Conservation (phyloP, 2,329 filamentous ascomycete genomes). For the Geoglossum cookeanum region DNA sequence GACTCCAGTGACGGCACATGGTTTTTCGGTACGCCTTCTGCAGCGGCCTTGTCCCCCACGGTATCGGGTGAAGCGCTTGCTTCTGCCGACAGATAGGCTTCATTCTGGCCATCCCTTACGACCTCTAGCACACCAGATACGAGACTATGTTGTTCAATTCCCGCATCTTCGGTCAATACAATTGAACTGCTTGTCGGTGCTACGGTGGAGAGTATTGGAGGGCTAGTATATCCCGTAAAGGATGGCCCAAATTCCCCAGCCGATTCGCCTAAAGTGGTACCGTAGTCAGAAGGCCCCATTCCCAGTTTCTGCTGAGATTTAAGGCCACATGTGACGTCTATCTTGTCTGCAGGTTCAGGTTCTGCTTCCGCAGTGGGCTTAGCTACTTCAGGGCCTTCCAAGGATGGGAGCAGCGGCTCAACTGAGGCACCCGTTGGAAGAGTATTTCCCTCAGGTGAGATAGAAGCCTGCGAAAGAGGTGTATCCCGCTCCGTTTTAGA, state of each 20-base stretch:
- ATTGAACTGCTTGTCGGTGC: constrained; percentile 28
- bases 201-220: constrained; percentile 26
- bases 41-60: constrained; percentile 49
- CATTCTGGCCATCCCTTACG: constrained; percentile 53
- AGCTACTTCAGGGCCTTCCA: neutral
- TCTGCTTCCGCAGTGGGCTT: neutral
- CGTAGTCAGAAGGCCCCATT: neutral
- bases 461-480: neutral
- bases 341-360: neutral
- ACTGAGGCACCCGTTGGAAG: neutral
- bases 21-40: constrained; percentile 51
- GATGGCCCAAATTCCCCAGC: neutral
- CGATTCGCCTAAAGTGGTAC: neutral
- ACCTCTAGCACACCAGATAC: constrained; percentile 32
- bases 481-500: neutral
- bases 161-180: constrained; percentile 24
- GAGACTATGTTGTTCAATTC: constrained; percentile 18
- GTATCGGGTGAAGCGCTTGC: constrained; percentile 45
- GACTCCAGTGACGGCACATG: neutral
- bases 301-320: neutral
- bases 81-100: constrained; percentile 43
- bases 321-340: neutral
- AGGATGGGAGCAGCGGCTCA: neutral
- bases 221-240: neutral
- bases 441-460: neutral